Conservation (phyloP, 768 basidiomycete species). For the Podaxis mareebaensis region DNA sequence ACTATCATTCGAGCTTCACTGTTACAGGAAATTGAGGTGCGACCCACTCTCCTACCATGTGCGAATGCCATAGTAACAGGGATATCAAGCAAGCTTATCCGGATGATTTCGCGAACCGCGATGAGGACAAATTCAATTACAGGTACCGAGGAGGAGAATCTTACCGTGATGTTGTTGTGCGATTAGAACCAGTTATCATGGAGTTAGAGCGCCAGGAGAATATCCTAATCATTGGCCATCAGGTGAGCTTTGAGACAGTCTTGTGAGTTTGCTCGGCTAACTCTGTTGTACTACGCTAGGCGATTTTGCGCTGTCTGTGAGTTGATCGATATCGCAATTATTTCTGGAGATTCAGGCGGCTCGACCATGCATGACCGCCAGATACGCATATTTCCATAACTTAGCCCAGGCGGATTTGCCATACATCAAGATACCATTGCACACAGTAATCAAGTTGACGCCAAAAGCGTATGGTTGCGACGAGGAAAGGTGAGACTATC, state of each 20-base stretch:
- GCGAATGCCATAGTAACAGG: background rate
- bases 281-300: slow-evolving; percentile 34
- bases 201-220: slow-evolving; percentile 98
- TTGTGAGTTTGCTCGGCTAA: background rate
- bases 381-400: slow-evolving; percentile 97
- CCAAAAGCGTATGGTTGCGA: slow-evolving; percentile 99
- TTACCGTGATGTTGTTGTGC: slow-evolving; percentile 94
- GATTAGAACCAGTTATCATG: slow-evolving; percentile 98
- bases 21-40: slow-evolving; percentile 82
- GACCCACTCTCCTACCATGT: slow-evolving; percentile 16
- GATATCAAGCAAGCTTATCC: slow-evolving; percentile 82
- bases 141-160: slow-evolving; percentile 97
- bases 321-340: slow-evolving; percentile 24
- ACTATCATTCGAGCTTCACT: background rate
- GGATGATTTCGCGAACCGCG: slow-evolving; percentile 96
- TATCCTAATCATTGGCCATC: slow-evolving; percentile 95
- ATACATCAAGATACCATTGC: slow-evolving; percentile 95
- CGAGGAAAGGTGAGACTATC: slow-evolving; percentile 75
- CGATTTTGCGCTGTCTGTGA: slow-evolving; percentile 78
- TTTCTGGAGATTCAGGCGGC: background rate
- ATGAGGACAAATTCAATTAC: slow-evolving; percentile 99
- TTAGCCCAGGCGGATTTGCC: slow-evolving; percentile 91
- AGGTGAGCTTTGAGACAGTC: slow-evolving; percentile 43
- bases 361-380: slow-evolving; percentile 34
- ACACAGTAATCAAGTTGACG: slow-evolving; percentile 97